Base-by-base conservation (phyloP, 176 grass and related monocot species). In the Leersia perrieri region DNA sequence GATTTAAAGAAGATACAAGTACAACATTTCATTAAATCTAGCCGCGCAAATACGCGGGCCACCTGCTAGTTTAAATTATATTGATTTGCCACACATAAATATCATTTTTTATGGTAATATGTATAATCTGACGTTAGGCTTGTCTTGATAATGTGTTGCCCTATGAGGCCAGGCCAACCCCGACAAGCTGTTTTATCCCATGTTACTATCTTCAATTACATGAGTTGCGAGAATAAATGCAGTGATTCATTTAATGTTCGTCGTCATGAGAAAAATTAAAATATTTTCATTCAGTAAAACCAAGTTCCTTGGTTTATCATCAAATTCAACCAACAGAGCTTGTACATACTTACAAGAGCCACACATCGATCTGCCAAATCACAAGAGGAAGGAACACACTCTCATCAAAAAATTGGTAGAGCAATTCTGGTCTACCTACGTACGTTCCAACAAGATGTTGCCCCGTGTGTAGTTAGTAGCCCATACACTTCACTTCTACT, bases 391-490 rank as follows among this genome's bases (percentile, higher is more conserved):
- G 66, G 66, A 88, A 83, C 80, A 60, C 77, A 67, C 86, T 77
- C 86, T 71, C 86, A 83, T 88, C 5, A 71, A 28, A 83, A 86
- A n/a, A 78, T 65, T 42, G 86, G 60, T 67, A 45, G 80, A 79
- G 86, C 74, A 73, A 80, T 60, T 88, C 60, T 55, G 49, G 60
- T 39, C 84, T 73, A 40, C 68, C n/a, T 23, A 58, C 68, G 30
- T 23, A 75, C 58, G 66, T 64, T 23, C 10, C 65, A 55, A 82
- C 74, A 66, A 79, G 74, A 47, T 3, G 74, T 78, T 66, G 74
- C 58, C 27, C 41, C 26, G 60, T 7, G n/a, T n/a, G n/a, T n/a
- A n/a, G n/a, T n/a, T n/a, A 7, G 45, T 42, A 76, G 70, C 70
- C 70, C 70, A 23, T 36, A 80, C 57, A 80, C 70, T 68, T 68